Base-by-base conservation (phyloP, 2,329 filamentous ascomycete genomes). In the Cladosporium oxysporum region DNA sequence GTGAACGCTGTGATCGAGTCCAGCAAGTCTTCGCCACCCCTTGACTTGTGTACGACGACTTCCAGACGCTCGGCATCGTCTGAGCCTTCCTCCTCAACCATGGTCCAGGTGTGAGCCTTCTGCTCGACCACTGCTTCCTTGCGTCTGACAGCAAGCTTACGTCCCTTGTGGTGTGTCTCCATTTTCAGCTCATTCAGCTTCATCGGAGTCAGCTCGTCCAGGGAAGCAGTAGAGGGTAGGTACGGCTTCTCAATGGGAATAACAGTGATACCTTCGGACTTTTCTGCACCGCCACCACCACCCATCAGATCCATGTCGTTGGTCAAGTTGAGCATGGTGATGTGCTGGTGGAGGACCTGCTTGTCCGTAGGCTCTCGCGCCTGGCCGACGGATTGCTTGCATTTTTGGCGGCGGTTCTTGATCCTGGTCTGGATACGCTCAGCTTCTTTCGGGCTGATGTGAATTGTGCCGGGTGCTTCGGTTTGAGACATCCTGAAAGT, bases 1-100 rank as follows among this genome's bases (percentile, higher is more conserved):
- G 63, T 59, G 57, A 75, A 71, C 1, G 66, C 37, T 33, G 64
- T 59, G 23, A 62, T 67, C 1, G 64, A 69, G 14, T 79, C 77
- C 6, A 81, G 65, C 1, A 76, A 53, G 8, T 81, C 78, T 28
- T 71, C 52, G 0, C 76, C 75, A 37, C 66, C 65, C 16, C 58
- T 67, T 10, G 58, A 67, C 58, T 76, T 79, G 49, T 80, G 79
- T 23, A 81, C 60, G 33, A 71, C 76, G 0, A 71, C 52, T 33
- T 72, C 70, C 59, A 72, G 37, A 8, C 70, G 65, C 62, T 71
- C 70, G 5, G 65, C 73, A 3, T 72, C 70, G 4, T 63, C 69
- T 4, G 69, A 64, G 5, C 70, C 71, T 2, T 71, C 73, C 18
- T 69, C 69, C 52, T 77, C 74, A 0, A 79, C 74, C n/a, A 76